Evolutionary conservation across 805 yeast genomes (phyloP), one percentile per base, ranked within the genome.

Genomic region (Cyberlindnera euphorbiae): DNA sequence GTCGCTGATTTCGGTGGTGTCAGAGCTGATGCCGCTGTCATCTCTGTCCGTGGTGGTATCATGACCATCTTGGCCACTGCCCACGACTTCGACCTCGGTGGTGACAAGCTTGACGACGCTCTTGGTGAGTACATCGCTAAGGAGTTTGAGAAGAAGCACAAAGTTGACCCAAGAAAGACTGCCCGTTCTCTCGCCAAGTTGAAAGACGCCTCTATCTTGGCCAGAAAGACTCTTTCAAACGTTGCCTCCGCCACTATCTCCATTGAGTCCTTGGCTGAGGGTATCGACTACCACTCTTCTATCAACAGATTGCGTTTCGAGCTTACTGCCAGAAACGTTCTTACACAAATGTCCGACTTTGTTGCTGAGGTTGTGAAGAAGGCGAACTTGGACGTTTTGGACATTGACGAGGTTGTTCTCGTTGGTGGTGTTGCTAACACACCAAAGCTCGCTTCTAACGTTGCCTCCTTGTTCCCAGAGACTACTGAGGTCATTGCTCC

Each of bases 1-100:
- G 96, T 93, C 50, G 94, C 95, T 37, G 98, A 93, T 64, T 85
- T 93, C 55, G 98, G 98, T 61, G 97, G 96, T 58, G 73, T 88
- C 51, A 77, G 97, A 66, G 81, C 95, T 28, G 97, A 93, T 59
- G 96, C 89, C 44, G 96, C 97, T 41, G 89, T 93, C 34, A 69
- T 93, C 53, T 79, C 97, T 27, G 84, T 82, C 36, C 80, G 97
- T 69, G 96, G 96, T 46, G 98, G 98, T 55, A 76, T 93, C 49
- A 73, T 85, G 66, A 90, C 98, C 38, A 70, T 87, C 31, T 71
- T 93, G 51, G 82, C 95, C 42, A 86, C 96, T 47, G 77, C 78
- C 41, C 95, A 88, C 57, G 83, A 85, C 60, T 69, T 69, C 51
- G 78, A 75, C 36, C 74, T 93, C 43, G 97, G 97, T 56, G 98